Base-by-base conservation (phyloP, 139 green algal species). In the Zygnema circumcarinatum region DNA sequence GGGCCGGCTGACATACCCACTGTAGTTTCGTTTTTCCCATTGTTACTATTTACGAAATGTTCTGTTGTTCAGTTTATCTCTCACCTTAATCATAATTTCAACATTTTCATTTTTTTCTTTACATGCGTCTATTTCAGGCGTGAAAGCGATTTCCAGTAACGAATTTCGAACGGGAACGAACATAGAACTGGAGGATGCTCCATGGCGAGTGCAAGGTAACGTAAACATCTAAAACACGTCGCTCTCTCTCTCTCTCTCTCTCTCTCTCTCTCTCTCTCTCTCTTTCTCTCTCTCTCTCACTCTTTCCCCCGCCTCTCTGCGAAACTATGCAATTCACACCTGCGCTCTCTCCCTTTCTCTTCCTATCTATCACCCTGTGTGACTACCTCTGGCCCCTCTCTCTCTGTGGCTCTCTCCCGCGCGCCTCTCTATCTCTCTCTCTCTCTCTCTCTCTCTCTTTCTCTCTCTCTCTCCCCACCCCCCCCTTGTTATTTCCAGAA, bases 91-190 rank as follows among this genome's bases (percentile, higher is more conserved):
- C n/a, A n/a, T n/a, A n/a, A n/a, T n/a, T n/a, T n/a, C n/a, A n/a
- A n/a, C n/a, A n/a, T n/a, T n/a, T n/a, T n/a, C n/a, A n/a, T n/a
- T n/a, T n/a, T n/a, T n/a, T n/a, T n/a, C n/a, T n/a, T n/a, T n/a
- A n/a, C n/a, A n/a, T n/a, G n/a, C n/a, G n/a, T n/a, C n/a, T n/a
- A n/a, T n/a, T 83, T 32, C 79, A 86, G 79, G 1, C 21, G 76
- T 86, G 33, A 39, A 35, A 7, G 83, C 84, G 29, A 36, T 89
- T 7, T 89, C 84, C 20, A 89, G 84, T 75, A 99, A 99, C 76
- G 97, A 99, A 89, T 97, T 99, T 87, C 97, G 97, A 86, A 96
- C 92, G 11, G 97, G 97, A 1, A 89, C 96, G 32, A 97, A 92
- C 2, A 94, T 99, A 16, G 94, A 98, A 88, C 88, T 99, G 36